Evolutionary conservation across 1,284 basidiomycete species (phyloP).

Genomic region (Cutaneotrichosporon sp.): DNA sequence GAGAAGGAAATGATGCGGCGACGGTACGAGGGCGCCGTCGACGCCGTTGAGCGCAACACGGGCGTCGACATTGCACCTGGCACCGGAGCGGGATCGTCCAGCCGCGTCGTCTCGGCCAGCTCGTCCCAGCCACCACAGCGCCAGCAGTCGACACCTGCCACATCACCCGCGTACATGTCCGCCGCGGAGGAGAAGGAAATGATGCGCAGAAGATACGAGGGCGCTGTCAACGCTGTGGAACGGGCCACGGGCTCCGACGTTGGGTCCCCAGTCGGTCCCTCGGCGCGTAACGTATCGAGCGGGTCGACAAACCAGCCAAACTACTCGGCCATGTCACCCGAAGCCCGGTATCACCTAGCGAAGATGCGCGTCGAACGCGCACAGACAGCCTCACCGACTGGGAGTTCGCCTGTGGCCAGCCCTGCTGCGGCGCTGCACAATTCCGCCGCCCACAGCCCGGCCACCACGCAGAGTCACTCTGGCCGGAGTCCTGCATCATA

Average conservation of each 20-base stretch:
- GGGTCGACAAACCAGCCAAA: too few relatives aligned
- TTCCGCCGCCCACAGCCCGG: not conserved
- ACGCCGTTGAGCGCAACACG: conserved; percentile 30
- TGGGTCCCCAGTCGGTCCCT: too few relatives aligned
- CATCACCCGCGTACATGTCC: conserved; percentile 3
- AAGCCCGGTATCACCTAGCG: too few relatives aligned
- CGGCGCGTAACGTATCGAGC: too few relatives aligned
- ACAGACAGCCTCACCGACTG: too few relatives aligned
- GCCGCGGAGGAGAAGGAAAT: conserved; percentile 36
- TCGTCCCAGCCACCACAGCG: not conserved
- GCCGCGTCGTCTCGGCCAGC: too few relatives aligned
- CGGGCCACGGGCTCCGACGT: too few relatives aligned
- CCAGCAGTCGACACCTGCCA: not conserved
- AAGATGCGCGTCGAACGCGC: too few relatives aligned
- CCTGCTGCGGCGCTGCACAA: not conserved
- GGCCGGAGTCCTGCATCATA: not conserved
- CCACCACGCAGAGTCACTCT: not conserved
- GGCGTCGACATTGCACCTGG: not conserved
- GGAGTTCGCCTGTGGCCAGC: not conserved
- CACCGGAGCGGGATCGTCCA: too few relatives aligned
- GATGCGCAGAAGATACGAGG: conserved; percentile 13
- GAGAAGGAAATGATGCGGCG: conserved; percentile 23
- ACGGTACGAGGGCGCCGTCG: conserved; percentile 49
- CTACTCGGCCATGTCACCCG: too few relatives aligned
- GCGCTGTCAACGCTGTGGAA: not conserved